Conservation (phyloP, 371 early-diverging fungal genomes). For the Mucor racemosus region DNA sequence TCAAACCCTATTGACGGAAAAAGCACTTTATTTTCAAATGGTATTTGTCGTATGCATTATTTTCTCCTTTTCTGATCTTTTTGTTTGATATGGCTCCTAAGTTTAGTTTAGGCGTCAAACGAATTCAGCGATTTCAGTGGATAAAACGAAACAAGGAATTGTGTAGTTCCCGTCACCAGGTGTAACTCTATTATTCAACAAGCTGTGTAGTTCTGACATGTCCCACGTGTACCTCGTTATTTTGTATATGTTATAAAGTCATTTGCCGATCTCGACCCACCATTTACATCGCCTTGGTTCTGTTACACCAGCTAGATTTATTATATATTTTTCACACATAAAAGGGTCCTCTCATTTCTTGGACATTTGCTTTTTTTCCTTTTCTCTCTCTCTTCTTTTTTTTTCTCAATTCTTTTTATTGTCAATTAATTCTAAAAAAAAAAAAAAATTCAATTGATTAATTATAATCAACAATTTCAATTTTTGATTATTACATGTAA, state of each 20-base stretch:
- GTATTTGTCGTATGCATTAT: neutral
- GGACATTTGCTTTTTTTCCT: slow-evolving; percentile 5
- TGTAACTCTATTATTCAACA: slow-evolving; percentile 3
- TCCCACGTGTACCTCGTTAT: slow-evolving; percentile 18
- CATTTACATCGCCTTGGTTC: slow-evolving; percentile 9
- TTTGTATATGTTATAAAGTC: neutral
- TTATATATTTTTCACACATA: slow-evolving; percentile 24
- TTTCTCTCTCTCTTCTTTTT: slow-evolving; percentile 13
- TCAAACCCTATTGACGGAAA: neutral
- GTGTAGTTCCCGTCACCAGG: slow-evolving; percentile 6
- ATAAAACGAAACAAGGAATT: slow-evolving; percentile 1
- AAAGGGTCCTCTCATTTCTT: slow-evolving; percentile 14
- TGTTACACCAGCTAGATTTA: slow-evolving; percentile 31
- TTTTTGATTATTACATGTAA: neutral
- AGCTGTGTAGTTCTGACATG: slow-evolving; percentile 21
- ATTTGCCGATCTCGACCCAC: slow-evolving; percentile 25
- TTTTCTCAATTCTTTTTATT: slow-evolving; percentile 3
- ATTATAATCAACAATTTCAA: neutral
- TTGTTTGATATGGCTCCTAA: neutral
- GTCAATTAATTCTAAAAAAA: neutral
- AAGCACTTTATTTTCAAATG: neutral
- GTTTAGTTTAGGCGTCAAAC: slow-evolving; percentile 1
- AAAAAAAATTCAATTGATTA: neutral
- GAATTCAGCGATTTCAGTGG: neutral
- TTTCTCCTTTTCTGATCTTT: neutral